phyloP scores from a whole-genome alignment of 176 grass and related monocot species.

The Alloteropsis semialata region DNA sequence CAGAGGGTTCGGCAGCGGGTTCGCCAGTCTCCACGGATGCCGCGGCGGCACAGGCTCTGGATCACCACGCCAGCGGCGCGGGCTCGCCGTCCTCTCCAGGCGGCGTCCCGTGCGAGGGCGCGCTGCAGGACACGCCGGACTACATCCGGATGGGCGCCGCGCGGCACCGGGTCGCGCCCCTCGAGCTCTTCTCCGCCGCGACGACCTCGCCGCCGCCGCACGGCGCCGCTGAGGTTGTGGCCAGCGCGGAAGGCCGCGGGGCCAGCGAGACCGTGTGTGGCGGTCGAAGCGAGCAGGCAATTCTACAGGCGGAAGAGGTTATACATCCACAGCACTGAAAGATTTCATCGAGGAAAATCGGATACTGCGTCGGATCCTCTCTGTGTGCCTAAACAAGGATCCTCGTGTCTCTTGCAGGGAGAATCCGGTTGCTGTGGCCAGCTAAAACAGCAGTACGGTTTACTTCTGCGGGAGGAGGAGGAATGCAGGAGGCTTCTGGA shows the following conservation, averaged over 20 bases:
- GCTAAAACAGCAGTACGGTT: conserved; percentile 41
- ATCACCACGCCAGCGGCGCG: not conserved
- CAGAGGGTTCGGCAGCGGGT: not conserved
- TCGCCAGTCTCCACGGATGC: not conserved
- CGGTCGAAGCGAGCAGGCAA: not conserved
- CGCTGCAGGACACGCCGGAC: conserved; percentile 61
- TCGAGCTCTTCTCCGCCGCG: conserved; percentile 62
- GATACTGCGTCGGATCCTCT: not conserved
- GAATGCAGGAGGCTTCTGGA: conserved; percentile 54
- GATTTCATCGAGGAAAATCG: not conserved
- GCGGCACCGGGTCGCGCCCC: conserved; percentile 47
- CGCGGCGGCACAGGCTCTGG: not conserved
- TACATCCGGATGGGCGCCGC: conserved; percentile 56
- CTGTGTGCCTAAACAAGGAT: not conserved
- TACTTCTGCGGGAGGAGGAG: conserved; percentile 56
- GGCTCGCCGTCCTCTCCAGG: not conserved
- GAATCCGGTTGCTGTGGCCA: conserved; percentile 31
- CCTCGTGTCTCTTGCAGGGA: conserved; percentile 9
- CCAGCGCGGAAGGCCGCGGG: not conserved
- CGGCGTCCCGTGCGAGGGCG: conserved; percentile 32
- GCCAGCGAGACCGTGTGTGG: not conserved
- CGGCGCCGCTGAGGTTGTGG: not conserved
- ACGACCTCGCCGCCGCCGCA: not conserved
- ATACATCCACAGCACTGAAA: too few species aligned
- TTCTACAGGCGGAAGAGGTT: not conserved